Conservation (phyloP, 305 asterid species). For the Rubia occidens region DNA sequence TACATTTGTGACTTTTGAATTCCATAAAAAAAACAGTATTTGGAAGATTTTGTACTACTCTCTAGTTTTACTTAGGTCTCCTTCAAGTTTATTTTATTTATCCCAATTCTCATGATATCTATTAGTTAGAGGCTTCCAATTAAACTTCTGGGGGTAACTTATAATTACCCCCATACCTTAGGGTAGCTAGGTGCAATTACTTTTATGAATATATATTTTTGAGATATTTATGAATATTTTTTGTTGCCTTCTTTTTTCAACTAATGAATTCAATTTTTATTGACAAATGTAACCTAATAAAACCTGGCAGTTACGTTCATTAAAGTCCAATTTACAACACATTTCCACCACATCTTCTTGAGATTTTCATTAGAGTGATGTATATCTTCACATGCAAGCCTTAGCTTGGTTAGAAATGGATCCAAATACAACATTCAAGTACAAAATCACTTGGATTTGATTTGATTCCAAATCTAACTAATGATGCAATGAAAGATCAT, state of each 20-base stretch:
- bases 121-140: no score
- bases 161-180: no score
- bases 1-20: no score
- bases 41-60: no score
- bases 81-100: no score
- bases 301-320: background rate
- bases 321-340: background rate
- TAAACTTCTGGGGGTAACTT: no score
- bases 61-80: no score
- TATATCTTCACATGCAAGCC: background rate
- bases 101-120: no score
- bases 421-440: background rate
- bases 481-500: slow-evolving; percentile 3
- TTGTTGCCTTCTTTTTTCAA: background rate
- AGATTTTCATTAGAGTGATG: background rate
- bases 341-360: background rate
- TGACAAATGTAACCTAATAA: background rate
- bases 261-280: background rate
- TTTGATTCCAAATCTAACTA: slow-evolving; percentile 9
- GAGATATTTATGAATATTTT: background rate
- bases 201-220: no score
- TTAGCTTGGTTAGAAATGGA: background rate
- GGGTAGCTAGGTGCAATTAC: no score
- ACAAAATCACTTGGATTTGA: slow-evolving; percentile 10
- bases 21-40: no score